Base-by-base conservation (phyloP, 495 filamentous ascomycete species). In the Wilcoxina mikolae region DNA sequence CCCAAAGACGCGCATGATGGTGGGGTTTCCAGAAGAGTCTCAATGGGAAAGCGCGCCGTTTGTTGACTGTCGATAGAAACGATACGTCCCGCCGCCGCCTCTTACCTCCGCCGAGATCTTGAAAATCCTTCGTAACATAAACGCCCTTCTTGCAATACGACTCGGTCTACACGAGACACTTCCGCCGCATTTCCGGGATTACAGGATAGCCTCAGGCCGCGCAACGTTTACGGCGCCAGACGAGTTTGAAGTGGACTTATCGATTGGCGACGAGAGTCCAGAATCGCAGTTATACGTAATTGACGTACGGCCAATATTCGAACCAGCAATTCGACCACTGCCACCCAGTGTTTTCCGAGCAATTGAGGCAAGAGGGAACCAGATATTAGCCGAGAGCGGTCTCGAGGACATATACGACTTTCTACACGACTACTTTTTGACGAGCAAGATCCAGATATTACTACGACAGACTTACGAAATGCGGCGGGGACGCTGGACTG, bases 201-300 rank as follows among this genome's bases (percentile, higher is more conserved):
- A 83, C 62, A 76, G 70, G 4, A 81, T 96, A 42, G 73, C 74
- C 50, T 79, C 81, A 56, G 91, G 93, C 3, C 78, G 87, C 28
- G 88, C 82, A 12, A 95, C 88, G 0, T 98, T 96, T 66, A 76
- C 71, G 27, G 82, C 95, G 4, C 70, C 76, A 24, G 78, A 76
- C 42, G 91, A 95, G 62, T 98, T 94, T 64, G 93, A 98, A 65
- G 76, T 95, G 22, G 91, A 96, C 61, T 77, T 96, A 54, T 84
- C 84, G 0, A 81, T 95, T 54, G 84, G 81, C 0, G 80, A 87
- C 57, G 88, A 94, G 62, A 79, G 89, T 49, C 77, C 78, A 12
- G 69, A 75, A 26, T 83, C 80, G 7, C 90, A 89, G 64, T 87
- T 94, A 64, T 95, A 80, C 69, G 94, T 95, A 62, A 82, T 96